Base-by-base conservation (phyloP, 1,284 basidiomycete species). In the Puccinia coronata region DNA sequence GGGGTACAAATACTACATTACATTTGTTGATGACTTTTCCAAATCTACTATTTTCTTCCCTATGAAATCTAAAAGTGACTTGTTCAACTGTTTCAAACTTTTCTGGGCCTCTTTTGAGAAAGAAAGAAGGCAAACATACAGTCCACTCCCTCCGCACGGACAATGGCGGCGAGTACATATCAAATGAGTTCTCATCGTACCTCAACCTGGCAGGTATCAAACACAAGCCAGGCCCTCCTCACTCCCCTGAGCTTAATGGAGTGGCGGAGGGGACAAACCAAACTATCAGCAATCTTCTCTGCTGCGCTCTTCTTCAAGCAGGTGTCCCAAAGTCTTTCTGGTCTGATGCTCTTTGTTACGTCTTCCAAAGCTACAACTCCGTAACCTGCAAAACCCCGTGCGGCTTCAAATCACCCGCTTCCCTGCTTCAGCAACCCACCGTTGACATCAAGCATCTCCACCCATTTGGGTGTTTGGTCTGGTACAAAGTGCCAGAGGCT, bases 41-140 rank as follows among this genome's bases (percentile, higher is more conserved):
- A n/a, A n/a, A n/a, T n/a, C n/a, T n/a, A n/a, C n/a, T n/a, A n/a
- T n/a, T n/a, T n/a, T n/a, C n/a, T n/a, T n/a, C n/a, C n/a, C n/a
- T n/a, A n/a, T n/a, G n/a, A n/a, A n/a, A n/a, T n/a, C n/a, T n/a
- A n/a, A n/a, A n/a, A n/a, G n/a, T n/a, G n/a, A n/a, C n/a, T n/a
- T n/a, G n/a, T n/a, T n/a, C n/a, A n/a, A n/a, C n/a, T n/a, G n/a
- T n/a, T n/a, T n/a, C n/a, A n/a, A n/a, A n/a, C n/a, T n/a, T n/a
- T n/a, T 6, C 39, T 65, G 36, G 61, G 61, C 23, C 28, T 65
- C 31, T 31, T 65, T 65, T 36, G 61, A 65, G 39, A 65, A 41
- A 65, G 25, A 34, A 18, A n/a, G 61, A 18, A 34, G 6, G 5
- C 31, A 39, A 12, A n/a, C n/a, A n/a, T n/a, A n/a, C n/a, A n/a